Base-by-base conservation (phyloP, 306 rosid genomes). In the Alnus glutinosa region DNA sequence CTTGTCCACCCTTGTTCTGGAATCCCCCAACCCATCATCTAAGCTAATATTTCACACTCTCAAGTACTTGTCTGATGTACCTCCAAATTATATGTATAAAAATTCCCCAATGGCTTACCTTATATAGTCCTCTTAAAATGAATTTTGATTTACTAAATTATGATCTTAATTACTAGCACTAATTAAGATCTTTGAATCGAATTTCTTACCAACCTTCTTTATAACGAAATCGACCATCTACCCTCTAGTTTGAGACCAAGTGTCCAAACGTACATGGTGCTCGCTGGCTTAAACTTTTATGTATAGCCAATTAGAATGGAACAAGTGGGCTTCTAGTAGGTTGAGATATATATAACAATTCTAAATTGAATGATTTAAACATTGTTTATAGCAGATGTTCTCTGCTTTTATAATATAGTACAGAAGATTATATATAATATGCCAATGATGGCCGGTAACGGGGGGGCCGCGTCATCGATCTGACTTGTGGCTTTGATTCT, bases 1-100 rank as follows among this genome's bases (percentile, higher is more conserved):
- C 87, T 92, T 88, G 32, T 89, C 92, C 92, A 92, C 61, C 62
- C 89, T 83, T 79, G 68, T 42, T 85, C 79, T 36, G 5, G 30
- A 37, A 48, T 37, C 70, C 80, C 72, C 55, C 84, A 82, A 49
- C 76, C 59, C 88, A 52, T 76, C 76, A 54, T 48, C 12, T 9
- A 42, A n/a, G 58, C 74, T 83, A 84, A 75, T 19, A 39, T 71
- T 42, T 62, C 75, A 73, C 55, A 73, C 36, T 14, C 11, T 15
- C 16, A 2, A 15, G 18, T 5, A 9, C 46, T 42, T n/a, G 39
- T 49, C 4, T 67, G 64, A 10, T 77, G 82, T 73, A 23, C 28
- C 75, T 75, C 28, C 47, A 3, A 14, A 71, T 77, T 71, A 78
- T 79, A 50, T 63, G 68, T 57, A 83, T 77, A n/a, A 34, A 30